Conservation (phyloP, 352 stramenopile genomes). For the Phytopythium mirpurense region DNA sequence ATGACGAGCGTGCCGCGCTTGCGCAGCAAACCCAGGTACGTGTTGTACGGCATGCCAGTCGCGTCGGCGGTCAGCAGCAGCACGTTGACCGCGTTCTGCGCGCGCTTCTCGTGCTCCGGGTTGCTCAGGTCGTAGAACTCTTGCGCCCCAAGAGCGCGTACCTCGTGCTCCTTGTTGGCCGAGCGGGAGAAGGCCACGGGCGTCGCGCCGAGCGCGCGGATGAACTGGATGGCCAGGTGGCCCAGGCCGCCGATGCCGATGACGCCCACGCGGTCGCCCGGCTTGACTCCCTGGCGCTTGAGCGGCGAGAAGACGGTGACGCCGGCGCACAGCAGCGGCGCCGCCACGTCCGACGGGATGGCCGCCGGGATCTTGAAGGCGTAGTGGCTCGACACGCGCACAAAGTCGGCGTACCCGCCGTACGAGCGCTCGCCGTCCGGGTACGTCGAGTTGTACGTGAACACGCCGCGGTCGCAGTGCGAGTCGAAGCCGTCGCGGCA, state of each 20-base stretch:
- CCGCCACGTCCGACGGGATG: conserved; percentile 40
- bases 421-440: conserved; percentile 32
- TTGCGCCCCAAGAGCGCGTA: conserved; percentile 41
- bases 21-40: conserved; percentile 41
- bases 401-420: conserved; percentile 67
- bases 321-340: conserved; percentile 76
- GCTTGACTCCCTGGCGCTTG: conserved; percentile 36
- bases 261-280: conserved; percentile 54
- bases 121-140: conserved; percentile 50
- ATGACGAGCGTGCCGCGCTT: conserved; percentile 59
- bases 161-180: conserved; percentile 42
- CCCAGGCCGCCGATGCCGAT: conserved; percentile 83
- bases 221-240: conserved; percentile 82
- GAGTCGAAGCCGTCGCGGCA: conserved; percentile 49
- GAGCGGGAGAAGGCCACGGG: conserved; percentile 52
- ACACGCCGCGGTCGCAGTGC: conserved; percentile 37
- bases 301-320: conserved; percentile 78
- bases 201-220: conserved; percentile 46
- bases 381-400: conserved; percentile 64
- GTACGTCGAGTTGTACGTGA: conserved; percentile 49
- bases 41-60: conserved; percentile 33
- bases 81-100: conserved; percentile 35
- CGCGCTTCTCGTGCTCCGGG: conserved; percentile 21
- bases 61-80: conserved; percentile 66
- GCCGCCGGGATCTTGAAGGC: conserved; percentile 68